phyloP scores from a whole-genome alignment of 345 rosid genomes.

The Rhodamnia argentea region DNA sequence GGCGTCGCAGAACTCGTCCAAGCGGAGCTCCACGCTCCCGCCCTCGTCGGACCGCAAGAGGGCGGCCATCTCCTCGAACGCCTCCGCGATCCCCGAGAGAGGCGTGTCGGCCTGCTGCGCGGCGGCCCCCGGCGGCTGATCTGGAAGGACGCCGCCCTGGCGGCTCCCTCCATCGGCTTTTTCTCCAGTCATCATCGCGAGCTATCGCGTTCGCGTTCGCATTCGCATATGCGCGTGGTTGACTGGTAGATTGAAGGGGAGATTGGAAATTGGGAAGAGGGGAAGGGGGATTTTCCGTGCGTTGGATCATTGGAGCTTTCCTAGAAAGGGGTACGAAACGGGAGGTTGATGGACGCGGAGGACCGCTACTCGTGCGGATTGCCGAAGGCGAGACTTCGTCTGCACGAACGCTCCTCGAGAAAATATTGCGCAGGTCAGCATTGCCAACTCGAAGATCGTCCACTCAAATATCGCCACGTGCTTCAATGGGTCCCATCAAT shows the following conservation, averaged over 20 bases:
- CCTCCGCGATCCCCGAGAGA: conserved; percentile 40
- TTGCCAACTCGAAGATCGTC: no score
- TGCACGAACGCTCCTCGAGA: no score
- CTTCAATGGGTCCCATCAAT: no score
- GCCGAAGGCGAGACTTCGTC: not conserved
- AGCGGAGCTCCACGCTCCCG: conserved; percentile 14
- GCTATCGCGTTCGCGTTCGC: not conserved
- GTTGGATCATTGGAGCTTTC: not conserved
- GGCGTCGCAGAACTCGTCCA: conserved; percentile 54
- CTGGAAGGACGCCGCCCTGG: not conserved
- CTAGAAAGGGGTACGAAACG: not conserved
- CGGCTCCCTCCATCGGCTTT: not conserved
- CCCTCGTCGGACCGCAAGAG: conserved; percentile 11
- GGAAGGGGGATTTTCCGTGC: not conserved
- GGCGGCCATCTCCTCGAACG: conserved; percentile 46
- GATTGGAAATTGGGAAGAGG: not conserved
- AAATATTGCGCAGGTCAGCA: no score
- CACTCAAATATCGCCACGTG: no score
- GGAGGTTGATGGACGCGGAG: not conserved
- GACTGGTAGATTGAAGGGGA: not conserved
- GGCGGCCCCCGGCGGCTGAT: conserved; percentile 8
- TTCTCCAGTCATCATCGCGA: not conserved
- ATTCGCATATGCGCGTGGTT: not conserved
- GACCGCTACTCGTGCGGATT: conserved; percentile 16
- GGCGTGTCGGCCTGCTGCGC: conserved; percentile 15